These are phyloP conservation scores for Stentor roeselii DNA, from an alignment of 73 alveolate genomes.

Conservation along the genomic window DNA sequence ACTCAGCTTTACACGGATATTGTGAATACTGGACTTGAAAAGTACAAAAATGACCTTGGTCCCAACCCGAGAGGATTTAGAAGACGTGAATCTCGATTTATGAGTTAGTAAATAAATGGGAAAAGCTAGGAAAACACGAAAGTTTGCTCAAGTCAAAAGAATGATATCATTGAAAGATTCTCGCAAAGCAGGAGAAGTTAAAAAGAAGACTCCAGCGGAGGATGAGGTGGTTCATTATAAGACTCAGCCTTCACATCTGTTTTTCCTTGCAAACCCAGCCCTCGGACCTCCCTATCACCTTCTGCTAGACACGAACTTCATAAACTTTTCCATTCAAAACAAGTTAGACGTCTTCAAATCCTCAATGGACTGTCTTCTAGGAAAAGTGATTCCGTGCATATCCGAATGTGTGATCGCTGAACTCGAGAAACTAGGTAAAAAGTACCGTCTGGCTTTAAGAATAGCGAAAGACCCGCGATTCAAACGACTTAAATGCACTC, in stretches of 20 bases:
- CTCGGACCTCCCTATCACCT: conserved; percentile 97
- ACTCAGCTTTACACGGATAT: background rate
- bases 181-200: conserved; percentile 49
- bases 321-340: conserved; percentile 97
- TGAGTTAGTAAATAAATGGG: conserved; percentile 79
- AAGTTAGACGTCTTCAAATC: conserved; percentile 95
- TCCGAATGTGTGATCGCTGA: conserved; percentile 99
- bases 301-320: conserved; percentile 97
- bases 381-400: conserved; percentile 97
- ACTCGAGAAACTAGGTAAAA: conserved; percentile 97
- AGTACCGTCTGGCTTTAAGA: conserved; percentile 93
- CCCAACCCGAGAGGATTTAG: background rate
- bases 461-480: conserved; percentile 86
- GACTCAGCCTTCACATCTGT: conserved; percentile 32
- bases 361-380: conserved; percentile 97
- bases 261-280: conserved; percentile 48
- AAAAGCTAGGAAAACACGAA: conserved; percentile 85
- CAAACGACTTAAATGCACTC: conserved; percentile 93
- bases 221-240: conserved; percentile 20
- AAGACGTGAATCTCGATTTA: background rate
- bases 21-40: background rate
- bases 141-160: conserved; percentile 94
- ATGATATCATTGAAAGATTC: conserved; percentile 90
- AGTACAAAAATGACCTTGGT: background rate
- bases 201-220: conserved; percentile 46